These are phyloP conservation scores for Calonectria pseudoreteaudii DNA, from an alignment of 2,329 filamentous ascomycete genomes.

Conservation along the genomic window DNA sequence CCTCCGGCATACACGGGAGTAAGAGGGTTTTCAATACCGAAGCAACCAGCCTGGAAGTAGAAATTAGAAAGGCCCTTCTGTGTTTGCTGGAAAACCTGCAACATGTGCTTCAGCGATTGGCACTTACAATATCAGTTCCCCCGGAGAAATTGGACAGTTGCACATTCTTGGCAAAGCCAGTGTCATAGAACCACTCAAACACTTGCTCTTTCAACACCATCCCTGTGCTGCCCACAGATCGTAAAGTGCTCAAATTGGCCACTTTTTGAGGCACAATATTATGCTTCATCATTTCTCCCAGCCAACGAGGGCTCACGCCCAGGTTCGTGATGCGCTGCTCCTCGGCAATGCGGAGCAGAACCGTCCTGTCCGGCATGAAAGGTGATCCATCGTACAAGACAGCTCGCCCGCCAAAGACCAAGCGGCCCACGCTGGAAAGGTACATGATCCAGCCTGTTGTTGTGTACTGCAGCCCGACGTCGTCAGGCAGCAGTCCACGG, in stretches of 20 bases:
- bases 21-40: constrained; percentile 75
- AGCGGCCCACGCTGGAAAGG: constrained; percentile 67
- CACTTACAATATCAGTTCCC: constrained; percentile 78
- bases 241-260: constrained; percentile 71
- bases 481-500: constrained; percentile 53
- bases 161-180: constrained; percentile 73
- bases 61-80: neutral
- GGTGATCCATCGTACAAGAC: constrained; percentile 88
- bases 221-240: constrained; percentile 77
- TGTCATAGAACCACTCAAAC: constrained; percentile 83
- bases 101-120: neutral
- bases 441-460: constrained; percentile 94
- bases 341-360: constrained; percentile 72
- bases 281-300: constrained; percentile 77
- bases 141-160: constrained; percentile 82
- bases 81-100: neutral
- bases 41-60: constrained; percentile 62
- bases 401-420: constrained; percentile 70
- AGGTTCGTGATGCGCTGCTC: constrained; percentile 77
- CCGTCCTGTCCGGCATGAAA: constrained; percentile 75
- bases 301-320: constrained; percentile 81
- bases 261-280: constrained; percentile 71
- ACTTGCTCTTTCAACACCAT: constrained; percentile 84
- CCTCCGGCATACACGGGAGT: constrained; percentile 73
- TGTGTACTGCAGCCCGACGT: constrained; percentile 66